Base-by-base conservation (phyloP, 2,329 filamentous ascomycete genomes). In the Xylariaceae sp. region DNA sequence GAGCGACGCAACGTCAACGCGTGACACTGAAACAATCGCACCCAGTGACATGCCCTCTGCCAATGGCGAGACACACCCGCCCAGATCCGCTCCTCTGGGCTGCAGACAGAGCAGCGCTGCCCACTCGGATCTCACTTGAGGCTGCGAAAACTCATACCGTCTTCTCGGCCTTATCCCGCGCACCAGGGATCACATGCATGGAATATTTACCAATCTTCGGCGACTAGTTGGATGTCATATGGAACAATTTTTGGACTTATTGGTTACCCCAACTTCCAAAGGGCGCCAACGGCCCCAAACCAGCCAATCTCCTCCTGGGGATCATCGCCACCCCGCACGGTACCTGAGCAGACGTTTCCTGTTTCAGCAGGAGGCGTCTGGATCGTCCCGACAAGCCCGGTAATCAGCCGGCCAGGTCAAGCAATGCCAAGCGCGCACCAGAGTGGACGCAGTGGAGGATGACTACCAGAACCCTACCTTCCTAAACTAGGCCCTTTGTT, bases 141-240 rank as follows among this genome's bases (percentile, higher is more conserved):
- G 11, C 34, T 30, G 23, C 23, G 23, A 30, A 30, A 30, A 30
- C 37, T 41, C 10, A 45, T 13, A 37, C 23, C 30, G 47, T 44
- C 44, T 57, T 51, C 50, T 61, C 59, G 61, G 61, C 51, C 59
- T 58, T 67, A 67, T 68, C 62, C 66, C 63, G 65, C 64, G 62
- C 65, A 60, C 66, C 60, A 59, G 56, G 62, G 64, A 66, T 69
- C 68, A 69, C 67, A 67, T 70, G 68, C 63, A 58, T 63, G 53
- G 61, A 60, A 55, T 53, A 48, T 51, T 49, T 53, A 35, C 30
- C 44, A 30, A 39, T 11, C 50, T 47, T 54, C 30, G 50, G 56
- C 51, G 50, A 55, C 48, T 51, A 37, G 53, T 4, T 50, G 47
- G 45, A 52, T 47, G 49, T 2, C 57, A 68, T 45, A 53, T 64